Evolutionary conservation across 768 basidiomycete species (phyloP), one percentile per base, ranked within the genome.

Genomic region (Lenzites betulinus): DNA sequence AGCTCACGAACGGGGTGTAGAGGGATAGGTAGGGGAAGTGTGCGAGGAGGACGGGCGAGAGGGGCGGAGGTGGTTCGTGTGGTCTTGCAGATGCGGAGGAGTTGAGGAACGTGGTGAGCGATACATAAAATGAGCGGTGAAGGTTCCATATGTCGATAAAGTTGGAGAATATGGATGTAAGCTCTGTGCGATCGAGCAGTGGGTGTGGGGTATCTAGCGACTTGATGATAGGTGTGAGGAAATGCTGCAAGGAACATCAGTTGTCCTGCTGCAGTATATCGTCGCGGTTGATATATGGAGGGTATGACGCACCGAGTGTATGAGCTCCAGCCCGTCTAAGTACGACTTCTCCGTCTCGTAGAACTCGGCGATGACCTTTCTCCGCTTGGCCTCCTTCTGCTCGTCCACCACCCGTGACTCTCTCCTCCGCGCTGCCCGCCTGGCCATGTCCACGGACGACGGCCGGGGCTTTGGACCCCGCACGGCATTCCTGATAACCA

Each of bases 141-240:
- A 92, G 79, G 67, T 92, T 93, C 92, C 89, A 93, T 35, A 95
- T 93, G 73, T 94, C 92, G 69, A 93, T 87, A 64, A 94, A 93
- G 72, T 93, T 93, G 63, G 89, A 89, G 73, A 95, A 95, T 36
- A 93, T 78, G 13, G 85, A 80, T 0, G 87, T 89, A 58, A 94
- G 81, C 46, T 85, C 81, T 2, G 82, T 73, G 58, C 90, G 84
- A 59, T 85, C 79, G 51, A 94, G 79, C n/a, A 94, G 73, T 2
- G 90, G 87, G 25, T 83, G 78, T 4, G 84, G 66, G 2, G 83
- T 85, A 62, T 91, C 89, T 64, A 93, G 76, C 6, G 93, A 88
- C 20, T 77, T 77, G 63, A 94, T 86, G 59, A 95, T 86, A 2
- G 92, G 93, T 11, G 83, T 82, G 30, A 95, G 79, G 68, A 95